phyloP scores from a whole-genome alignment of 1,139 yeast genomes.

The Magnusiomyces sp. region DNA sequence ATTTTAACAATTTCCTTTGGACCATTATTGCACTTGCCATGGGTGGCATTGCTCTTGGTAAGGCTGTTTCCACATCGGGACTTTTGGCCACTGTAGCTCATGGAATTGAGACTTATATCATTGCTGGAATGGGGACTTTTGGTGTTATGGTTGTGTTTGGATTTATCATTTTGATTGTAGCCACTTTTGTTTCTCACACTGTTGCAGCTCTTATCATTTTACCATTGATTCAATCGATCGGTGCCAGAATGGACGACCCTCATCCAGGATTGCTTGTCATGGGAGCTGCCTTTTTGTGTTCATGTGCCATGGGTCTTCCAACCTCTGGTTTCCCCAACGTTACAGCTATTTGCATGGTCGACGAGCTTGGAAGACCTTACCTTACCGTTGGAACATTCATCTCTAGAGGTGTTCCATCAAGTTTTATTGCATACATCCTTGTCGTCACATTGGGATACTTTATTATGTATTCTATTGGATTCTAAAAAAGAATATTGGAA shows the following conservation, averaged over 20 bases:
- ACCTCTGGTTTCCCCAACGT: conserved; percentile 96
- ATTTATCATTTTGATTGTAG: conserved; percentile 64
- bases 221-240: conserved; percentile 83
- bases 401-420: conserved; percentile 81
- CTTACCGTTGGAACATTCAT: conserved; percentile 76
- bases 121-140: conserved; percentile 51
- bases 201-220: conserved; percentile 89
- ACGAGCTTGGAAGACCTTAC: conserved; percentile 81
- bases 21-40: conserved; percentile 85
- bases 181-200: conserved; percentile 91
- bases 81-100: conserved; percentile 68
- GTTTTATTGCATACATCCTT: conserved; percentile 58
- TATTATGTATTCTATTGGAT: conserved; percentile 50
- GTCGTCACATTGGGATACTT: conserved; percentile 75
- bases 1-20: conserved; percentile 91
- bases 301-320: conserved; percentile 93
- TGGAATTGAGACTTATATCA: conserved; percentile 52
- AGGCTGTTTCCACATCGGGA: conserved; percentile 85
- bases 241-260: conserved; percentile 57
- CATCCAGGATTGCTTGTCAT: conserved; percentile 69
- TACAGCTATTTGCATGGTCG: conserved; percentile 87
- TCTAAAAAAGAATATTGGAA: conserved; percentile 16
- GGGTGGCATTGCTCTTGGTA: conserved; percentile 95
- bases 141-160: conserved; percentile 72
- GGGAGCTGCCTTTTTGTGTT: conserved; percentile 77